These are phyloP conservation scores for Monilinia polystroma DNA, from an alignment of 2,329 filamentous ascomycete genomes.

Conservation along the genomic window DNA sequence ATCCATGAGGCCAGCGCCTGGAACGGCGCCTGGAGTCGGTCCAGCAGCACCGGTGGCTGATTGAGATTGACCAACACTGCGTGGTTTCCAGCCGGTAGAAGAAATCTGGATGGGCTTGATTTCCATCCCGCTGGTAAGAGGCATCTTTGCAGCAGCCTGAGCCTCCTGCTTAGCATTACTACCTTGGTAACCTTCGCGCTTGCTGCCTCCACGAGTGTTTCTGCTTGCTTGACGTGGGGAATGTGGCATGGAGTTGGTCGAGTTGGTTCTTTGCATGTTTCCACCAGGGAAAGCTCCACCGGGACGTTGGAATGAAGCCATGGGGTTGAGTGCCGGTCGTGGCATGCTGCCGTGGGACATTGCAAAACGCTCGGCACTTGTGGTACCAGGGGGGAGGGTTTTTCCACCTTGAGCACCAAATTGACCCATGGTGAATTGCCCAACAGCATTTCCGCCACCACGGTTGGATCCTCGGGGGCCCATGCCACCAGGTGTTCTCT, in stretches of 20 bases:
- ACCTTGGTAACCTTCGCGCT: conserved; percentile 52
- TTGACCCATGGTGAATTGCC: conserved; percentile 65
- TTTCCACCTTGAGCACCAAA: conserved; percentile 58
- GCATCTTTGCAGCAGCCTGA: conserved; percentile 82
- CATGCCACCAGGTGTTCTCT: conserved; percentile 56
- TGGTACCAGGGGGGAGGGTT: conserved; percentile 72
- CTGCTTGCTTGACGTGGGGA: conserved; percentile 67
- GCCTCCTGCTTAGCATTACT: conserved; percentile 55
- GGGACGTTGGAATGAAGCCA: conserved; percentile 60
- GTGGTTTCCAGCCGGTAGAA: conserved; percentile 84
- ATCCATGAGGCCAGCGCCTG: conserved; percentile 63
- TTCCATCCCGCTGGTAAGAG: conserved; percentile 79
- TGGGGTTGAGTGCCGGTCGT: conserved; percentile 52
- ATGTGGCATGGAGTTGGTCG: conserved; percentile 61
- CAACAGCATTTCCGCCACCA: conserved; percentile 43
- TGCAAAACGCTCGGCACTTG: conserved; percentile 72
- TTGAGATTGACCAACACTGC: conserved; percentile 56
- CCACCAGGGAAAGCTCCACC: conserved; percentile 63
- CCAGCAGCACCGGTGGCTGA: conserved; percentile 43
- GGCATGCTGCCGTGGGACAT: conserved; percentile 56
- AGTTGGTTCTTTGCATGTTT: conserved; percentile 59
- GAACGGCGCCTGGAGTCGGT: conserved; percentile 47
- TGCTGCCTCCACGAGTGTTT: conserved; percentile 63
- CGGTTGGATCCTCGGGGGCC: conserved; percentile 52
- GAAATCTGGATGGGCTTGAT: conserved; percentile 76